Percentiles rank a stretch among this genome's conserved stretches.
These are phyloP conservation scores for Candida qinlingensis DNA, from an alignment of 805 yeast species.

Conservation along the genomic window DNA sequence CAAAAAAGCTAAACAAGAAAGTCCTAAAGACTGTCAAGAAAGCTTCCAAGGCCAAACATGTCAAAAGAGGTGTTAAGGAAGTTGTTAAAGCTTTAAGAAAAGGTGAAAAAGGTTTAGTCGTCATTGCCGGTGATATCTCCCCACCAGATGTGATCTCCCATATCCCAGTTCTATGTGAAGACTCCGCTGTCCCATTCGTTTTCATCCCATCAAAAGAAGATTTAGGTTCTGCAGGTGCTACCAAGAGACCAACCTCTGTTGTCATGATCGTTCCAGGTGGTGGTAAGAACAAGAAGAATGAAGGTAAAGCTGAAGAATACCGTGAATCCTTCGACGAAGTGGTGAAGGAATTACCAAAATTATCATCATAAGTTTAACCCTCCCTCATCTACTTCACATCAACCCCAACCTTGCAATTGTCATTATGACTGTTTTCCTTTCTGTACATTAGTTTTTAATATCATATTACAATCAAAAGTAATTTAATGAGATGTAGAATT, in stretches of 20 bases:
- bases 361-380: constrained; percentile 4
- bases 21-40: constrained; percentile 93
- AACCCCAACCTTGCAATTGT: too few species aligned
- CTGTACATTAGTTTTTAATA: constrained; percentile 4
- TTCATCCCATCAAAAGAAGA: constrained; percentile 98
- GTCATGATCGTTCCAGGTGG: constrained; percentile 97
- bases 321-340: constrained; percentile 90
- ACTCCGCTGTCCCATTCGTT: constrained; percentile 80
- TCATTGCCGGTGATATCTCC: constrained; percentile 96
- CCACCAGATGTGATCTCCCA: constrained; percentile 97
- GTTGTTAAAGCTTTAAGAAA: constrained; percentile 96
- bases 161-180: constrained; percentile 96
- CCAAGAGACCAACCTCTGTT: constrained; percentile 98
- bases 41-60: constrained; percentile 97
- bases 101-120: constrained; percentile 95
- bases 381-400: too few species aligned
- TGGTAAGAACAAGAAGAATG: constrained; percentile 69
- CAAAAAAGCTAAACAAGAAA: constrained; percentile 93
- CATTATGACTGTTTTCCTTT: neutral
- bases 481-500: neutral
- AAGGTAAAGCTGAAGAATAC: constrained; percentile 76
- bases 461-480: neutral
- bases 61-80: constrained; percentile 97
- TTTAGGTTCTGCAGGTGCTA: constrained; percentile 97
- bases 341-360: constrained; percentile 73